Percentiles rank a stretch among this genome's conserved stretches.
phyloP scores from a whole-genome alignment of 2,329 filamentous ascomycete species.

The Colletotrichum agaves region DNA sequence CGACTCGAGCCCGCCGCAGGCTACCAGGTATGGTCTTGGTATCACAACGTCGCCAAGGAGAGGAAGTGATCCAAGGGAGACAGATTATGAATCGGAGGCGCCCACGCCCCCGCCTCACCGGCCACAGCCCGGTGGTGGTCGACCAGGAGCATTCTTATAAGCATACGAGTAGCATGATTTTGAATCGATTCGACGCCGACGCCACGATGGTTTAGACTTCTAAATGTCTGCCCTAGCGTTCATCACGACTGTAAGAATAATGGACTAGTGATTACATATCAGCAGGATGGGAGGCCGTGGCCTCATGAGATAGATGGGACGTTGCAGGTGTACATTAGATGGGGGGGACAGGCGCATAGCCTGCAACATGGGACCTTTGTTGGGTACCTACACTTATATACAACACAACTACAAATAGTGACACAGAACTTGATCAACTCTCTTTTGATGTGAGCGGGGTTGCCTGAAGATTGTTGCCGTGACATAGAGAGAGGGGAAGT shows the following conservation, averaged over 20 bases:
- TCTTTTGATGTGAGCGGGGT: background rate
- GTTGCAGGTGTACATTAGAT: slow-evolving; percentile 24
- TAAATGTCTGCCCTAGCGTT: slow-evolving; percentile 11
- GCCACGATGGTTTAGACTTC: slow-evolving; percentile 16
- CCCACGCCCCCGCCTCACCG: slow-evolving; percentile 34
- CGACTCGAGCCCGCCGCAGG: slow-evolving; percentile 38
- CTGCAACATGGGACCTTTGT: slow-evolving; percentile 16
- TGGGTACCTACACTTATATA: slow-evolving; percentile 19
- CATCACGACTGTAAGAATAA: slow-evolving; percentile 35
- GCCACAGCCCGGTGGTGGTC: slow-evolving; percentile 24
- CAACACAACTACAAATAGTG: slow-evolving; percentile 29
- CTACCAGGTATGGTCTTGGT: slow-evolving; percentile 53
- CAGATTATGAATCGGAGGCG: slow-evolving; percentile 32
- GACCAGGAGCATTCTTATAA: slow-evolving; percentile 28
- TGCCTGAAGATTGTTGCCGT: background rate
- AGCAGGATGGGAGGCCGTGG: background rate
- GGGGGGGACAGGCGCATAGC: slow-evolving; percentile 9
- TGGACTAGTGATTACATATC: slow-evolving; percentile 30
- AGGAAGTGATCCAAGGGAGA: slow-evolving; percentile 42
- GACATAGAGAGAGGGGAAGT: too few relatives aligned
- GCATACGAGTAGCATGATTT: slow-evolving; percentile 35
- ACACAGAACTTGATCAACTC: background rate
- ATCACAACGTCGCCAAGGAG: slow-evolving; percentile 53
- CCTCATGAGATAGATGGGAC: slow-evolving; percentile 1
- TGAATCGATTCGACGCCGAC: slow-evolving; percentile 31